Evolutionary conservation across 331 rosid species (phyloP), one percentile per base, ranked within the genome.

Genomic region (Spiraea crenata): DNA sequence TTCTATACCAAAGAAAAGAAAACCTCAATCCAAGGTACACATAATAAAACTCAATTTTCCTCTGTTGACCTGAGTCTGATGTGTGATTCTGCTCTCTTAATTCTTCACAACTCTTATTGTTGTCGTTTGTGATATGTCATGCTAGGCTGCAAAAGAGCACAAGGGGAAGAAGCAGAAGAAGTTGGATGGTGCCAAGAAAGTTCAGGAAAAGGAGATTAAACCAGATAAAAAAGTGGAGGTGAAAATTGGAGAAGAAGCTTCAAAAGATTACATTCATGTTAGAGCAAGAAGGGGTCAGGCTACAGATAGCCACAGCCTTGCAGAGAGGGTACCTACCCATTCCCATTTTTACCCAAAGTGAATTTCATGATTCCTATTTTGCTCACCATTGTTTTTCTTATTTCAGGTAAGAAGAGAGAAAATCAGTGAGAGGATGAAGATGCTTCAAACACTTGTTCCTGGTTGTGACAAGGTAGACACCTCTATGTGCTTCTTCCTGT

Each of bases 221-320:
- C 37, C 44, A n/a, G 78, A 66, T 61, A 74, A 78, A 64, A 82
- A 80, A 78, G 79, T 76, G 20, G 79, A 85, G 71, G 83, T 73
- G 52, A 86, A 87, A 46, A 72, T 74, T 63, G 64, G 61, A 13
- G 92, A 89, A 25, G 95, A 82, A 70, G 82, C 91, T 41, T 90
- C 96, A 74, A 82, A 88, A 34, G 96, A 86, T 4, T 93, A 89
- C 76, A 91, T 93, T 88, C 99, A 89, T 74, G 97, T 93, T 74
- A 86, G 99, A 80, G 99, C 97, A 66, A 86, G 97, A 77, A 91
- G 99, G 83, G 99, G 99, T 65, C 96, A 93, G 74, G 99, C 99
- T 13, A 93, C 99, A 4, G 99, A 93, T 74, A 93, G 95, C 88
- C 99, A 91, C 84, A 93, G 99, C 96, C 91, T 93, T 58, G 97